These are phyloP conservation scores for Camelina sativa DNA, from an alignment of 345 rosid genomes.

Conservation along the genomic window DNA sequence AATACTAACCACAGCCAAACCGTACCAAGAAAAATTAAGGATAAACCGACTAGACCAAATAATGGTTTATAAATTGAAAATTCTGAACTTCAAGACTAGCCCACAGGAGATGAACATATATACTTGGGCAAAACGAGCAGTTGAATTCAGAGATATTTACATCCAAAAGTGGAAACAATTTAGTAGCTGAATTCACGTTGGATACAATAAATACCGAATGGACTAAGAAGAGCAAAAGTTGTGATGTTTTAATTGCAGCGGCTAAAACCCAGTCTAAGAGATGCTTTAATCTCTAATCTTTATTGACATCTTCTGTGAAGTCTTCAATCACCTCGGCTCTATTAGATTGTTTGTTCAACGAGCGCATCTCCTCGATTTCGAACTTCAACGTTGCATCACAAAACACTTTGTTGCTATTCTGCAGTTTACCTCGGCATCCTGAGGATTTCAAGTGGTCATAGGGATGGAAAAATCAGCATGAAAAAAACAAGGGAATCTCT, in stretches of 20 bases:
- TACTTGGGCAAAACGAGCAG: neutral
- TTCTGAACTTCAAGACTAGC: neutral
- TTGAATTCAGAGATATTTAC: constrained; percentile 17
- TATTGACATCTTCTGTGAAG: constrained; percentile 57
- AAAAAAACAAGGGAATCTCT: constrained; percentile 14
- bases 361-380: constrained; percentile 79
- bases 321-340: constrained; percentile 67
- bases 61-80: neutral
- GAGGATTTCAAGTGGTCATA: constrained; percentile 20
- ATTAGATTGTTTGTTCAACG: constrained; percentile 50
- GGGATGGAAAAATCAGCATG: constrained; percentile 27
- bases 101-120: neutral
- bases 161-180: constrained; percentile 27
- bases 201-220: neutral
- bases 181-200: constrained; percentile 16
- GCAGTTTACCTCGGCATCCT: constrained; percentile 76
- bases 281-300: constrained; percentile 30
- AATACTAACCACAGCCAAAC: constrained; percentile 1
- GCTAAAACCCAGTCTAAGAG: neutral
- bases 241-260: neutral
- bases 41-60: neutral
- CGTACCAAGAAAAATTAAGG: neutral
- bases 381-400: constrained; percentile 63
- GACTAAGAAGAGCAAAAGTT: neutral
- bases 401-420: constrained; percentile 50